Conservation (phyloP, 352 stramenopile species). For the Blastocystis hominis region DNA sequence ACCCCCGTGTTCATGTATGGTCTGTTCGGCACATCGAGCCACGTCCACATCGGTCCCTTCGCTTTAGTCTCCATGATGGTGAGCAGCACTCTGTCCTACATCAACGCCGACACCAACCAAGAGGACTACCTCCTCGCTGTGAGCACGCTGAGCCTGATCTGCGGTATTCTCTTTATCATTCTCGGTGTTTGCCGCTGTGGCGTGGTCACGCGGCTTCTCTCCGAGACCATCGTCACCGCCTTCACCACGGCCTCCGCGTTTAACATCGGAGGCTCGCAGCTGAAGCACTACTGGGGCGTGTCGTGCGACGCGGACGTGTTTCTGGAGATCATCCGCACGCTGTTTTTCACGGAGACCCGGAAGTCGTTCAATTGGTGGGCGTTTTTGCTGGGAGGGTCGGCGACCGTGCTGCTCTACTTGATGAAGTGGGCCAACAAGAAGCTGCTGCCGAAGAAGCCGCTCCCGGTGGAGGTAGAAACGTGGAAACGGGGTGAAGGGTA, state of each 20-base stretch:
- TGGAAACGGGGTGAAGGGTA: not conserved
- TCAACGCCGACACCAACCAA: not conserved
- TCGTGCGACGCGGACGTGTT: conserved; percentile 29
- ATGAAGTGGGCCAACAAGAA: conserved; percentile 58
- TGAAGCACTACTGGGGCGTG: conserved; percentile 59
- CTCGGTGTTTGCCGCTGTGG: conserved; percentile 59
- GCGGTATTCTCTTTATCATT: conserved; percentile 59
- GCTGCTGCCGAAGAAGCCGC: conserved; percentile 47
- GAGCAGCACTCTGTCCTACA: conserved; percentile 7
- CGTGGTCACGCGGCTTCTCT: conserved; percentile 60
- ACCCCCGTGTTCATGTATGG: conserved; percentile 61
- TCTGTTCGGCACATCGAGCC: conserved; percentile 59
- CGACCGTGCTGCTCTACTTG: conserved; percentile 37
- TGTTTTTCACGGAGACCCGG: conserved; percentile 38
- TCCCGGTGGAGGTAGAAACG: not conserved
- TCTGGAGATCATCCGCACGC: conserved; percentile 1
- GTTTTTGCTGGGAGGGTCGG: conserved; percentile 20
- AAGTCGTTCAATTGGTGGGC: conserved; percentile 54
- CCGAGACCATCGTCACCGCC: conserved; percentile 61
- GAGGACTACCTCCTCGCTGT: conserved; percentile 15
- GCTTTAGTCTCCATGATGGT: conserved; percentile 59
- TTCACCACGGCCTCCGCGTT: conserved; percentile 61
- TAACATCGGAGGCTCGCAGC: conserved; percentile 62
- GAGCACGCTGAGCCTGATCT: conserved; percentile 36
- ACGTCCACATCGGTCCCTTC: conserved; percentile 59